phyloP scores from a whole-genome alignment of 1,139 yeast genomes.

The Taphrina pruni region DNA sequence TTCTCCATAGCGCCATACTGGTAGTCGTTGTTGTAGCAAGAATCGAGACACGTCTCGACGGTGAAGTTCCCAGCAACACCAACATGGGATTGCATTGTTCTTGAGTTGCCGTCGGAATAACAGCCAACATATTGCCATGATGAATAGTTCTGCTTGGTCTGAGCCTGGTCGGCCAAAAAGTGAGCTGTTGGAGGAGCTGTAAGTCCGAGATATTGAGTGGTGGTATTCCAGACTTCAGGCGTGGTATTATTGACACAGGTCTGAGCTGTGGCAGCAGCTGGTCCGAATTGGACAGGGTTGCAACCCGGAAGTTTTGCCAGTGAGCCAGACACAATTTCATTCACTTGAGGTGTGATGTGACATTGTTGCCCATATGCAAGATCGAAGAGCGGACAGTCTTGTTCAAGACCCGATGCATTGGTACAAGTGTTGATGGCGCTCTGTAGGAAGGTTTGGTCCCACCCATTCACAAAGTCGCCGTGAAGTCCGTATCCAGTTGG shows the following conservation, averaged over 20 bases:
- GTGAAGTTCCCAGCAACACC: constrained; percentile 22
- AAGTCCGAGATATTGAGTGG: constrained; percentile 25
- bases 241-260: constrained; percentile 23
- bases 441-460: constrained; percentile 41
- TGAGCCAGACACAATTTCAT: constrained; percentile 35
- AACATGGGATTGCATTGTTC: constrained; percentile 25
- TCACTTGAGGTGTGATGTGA: constrained; percentile 29
- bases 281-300: constrained; percentile 34
- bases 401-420: constrained; percentile 39
- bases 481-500: constrained; percentile 43
- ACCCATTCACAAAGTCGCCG: constrained; percentile 43
- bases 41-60: constrained; percentile 37
- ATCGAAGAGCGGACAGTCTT: constrained; percentile 41
- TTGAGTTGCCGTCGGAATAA: constrained; percentile 19
- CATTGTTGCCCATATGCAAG: constrained; percentile 29
- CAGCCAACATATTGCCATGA: constrained; percentile 39
- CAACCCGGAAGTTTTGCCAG: constrained; percentile 41
- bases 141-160: constrained; percentile 12
- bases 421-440: constrained; percentile 42
- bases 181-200: constrained; percentile 32
- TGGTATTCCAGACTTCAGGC: constrained; percentile 32
- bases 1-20: constrained; percentile 40
- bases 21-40: constrained; percentile 30
- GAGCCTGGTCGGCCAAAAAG: constrained; percentile 30
- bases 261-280: constrained; percentile 22